Evolutionary conservation across 2,329 filamentous ascomycete genomes (phyloP).

Genomic region (Penicillium hesseltinei): DNA sequence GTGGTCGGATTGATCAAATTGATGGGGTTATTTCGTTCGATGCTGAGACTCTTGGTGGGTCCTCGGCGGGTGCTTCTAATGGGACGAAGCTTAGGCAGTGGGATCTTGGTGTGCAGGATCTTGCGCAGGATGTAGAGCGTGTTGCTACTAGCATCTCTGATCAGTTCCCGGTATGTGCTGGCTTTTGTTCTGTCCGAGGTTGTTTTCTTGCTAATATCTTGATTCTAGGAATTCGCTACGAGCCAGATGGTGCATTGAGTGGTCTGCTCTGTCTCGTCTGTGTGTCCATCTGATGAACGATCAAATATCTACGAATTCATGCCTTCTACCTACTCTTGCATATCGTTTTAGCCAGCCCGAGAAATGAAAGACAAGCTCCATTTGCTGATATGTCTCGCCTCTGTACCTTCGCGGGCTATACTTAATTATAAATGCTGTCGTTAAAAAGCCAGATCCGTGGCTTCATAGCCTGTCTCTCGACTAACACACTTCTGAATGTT

Average conservation of each 20-base stretch:
- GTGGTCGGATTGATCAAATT: conserved; percentile 92
- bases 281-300: conserved; percentile 15
- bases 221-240: conserved; percentile 33
- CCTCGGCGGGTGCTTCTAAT: conserved; percentile 47
- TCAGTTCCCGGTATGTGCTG: conserved; percentile 66
- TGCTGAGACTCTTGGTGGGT: conserved; percentile 63
- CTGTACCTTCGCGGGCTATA: not conserved
- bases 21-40: conserved; percentile 86
- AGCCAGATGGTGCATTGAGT: conserved; percentile 37
- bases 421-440: not conserved
- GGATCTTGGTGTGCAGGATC: conserved; percentile 81
- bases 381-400: not conserved
- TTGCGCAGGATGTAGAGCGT: conserved; percentile 87
- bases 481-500: not conserved
- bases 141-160: conserved; percentile 77
- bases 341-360: conserved; percentile 1
- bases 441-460: not conserved
- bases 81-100: conserved; percentile 73
- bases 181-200: not conserved
- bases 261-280: not conserved
- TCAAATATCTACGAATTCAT: conserved; percentile 24
- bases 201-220: conserved; percentile 5
- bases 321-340: conserved; percentile 4
- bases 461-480: not conserved
- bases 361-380: not conserved